Evolutionary conservation across 352 stramenopile species (phyloP), one percentile per base, ranked within the genome.

Genomic region (Thalassiosira allenii): DNA sequence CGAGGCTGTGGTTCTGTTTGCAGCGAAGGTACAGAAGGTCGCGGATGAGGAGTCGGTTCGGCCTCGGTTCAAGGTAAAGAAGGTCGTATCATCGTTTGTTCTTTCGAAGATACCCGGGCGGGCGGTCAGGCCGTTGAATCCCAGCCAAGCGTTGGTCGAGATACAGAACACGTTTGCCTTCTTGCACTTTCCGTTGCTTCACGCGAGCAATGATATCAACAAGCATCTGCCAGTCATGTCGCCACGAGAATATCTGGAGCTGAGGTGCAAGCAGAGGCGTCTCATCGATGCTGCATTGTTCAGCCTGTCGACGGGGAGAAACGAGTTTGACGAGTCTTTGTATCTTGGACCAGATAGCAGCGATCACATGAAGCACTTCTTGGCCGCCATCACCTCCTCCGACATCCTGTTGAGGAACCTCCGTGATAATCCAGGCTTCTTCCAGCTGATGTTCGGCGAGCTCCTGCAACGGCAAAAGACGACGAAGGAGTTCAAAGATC

Each of bases 361-460:
- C 20, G 58, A 68, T 20, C 22, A 68, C n/a, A 29, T 52, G n/a
- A 68, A 56, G 33, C 32, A 68, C 14, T 68, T 29, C n/a, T 34
- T 68, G 17, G n/a, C 58, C 11, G 32, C 34, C 3, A 49, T 68
- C 17, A 12, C 58, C 3, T n/a, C 58, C 34, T 54, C 32, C 9
- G 29, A 68, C 51, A 49, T 68, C n/a, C 32, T 68, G 22, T 20
- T 68, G 9, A 14, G 22, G 5, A 68, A 49, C 33, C 29, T 68
- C 30, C 58, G 58, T 29, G 40, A 25, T 5, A 68, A 54, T 27
- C 58, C 58, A 27, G 58, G 58, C 20, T 30, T 52, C 51, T 57
- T 68, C 12, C 58, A 68, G 33, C 22, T 68, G 11, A 68, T 68
- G 58, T 61, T 54, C 51, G 58, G 58, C 11, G 58, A 68, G 58